Evolutionary conservation across 306 rosid genomes (phyloP).

Genomic region (Cicer pinnatifidum): DNA sequence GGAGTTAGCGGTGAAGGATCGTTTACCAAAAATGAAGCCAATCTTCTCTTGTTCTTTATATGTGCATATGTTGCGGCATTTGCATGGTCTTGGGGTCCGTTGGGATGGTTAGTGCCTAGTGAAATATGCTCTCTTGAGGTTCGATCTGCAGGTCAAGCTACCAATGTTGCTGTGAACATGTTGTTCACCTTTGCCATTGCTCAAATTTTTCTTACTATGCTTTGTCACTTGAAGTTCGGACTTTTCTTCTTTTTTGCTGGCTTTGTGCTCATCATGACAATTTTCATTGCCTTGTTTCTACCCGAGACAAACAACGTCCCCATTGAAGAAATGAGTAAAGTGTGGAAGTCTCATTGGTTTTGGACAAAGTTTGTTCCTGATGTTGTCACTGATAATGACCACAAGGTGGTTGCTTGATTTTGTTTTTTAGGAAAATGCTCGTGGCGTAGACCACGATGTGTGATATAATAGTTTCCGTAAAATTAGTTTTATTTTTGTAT

Average conservation of each 20-base stretch:
- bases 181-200: constrained; percentile 47
- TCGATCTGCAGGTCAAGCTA: constrained; percentile 7
- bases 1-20: no score
- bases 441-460: no score
- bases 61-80: constrained; percentile 40
- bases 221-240: constrained; percentile 51
- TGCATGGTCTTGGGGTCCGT: neutral
- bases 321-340: constrained; percentile 52
- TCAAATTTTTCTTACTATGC: constrained; percentile 49
- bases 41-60: constrained; percentile 43
- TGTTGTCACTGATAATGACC: neutral
- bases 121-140: constrained; percentile 9
- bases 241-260: constrained; percentile 45
- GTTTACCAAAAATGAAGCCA: no score
- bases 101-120: constrained; percentile 7
- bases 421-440: no score
- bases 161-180: constrained; percentile 57
- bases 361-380: neutral
- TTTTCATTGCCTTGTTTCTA: constrained; percentile 44
- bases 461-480: no score
- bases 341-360: constrained; percentile 14
- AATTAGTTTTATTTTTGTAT: no score
- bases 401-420: neutral
- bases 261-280: constrained; percentile 48
- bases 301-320: constrained; percentile 60